Evolutionary conservation across 2,329 filamentous ascomycete genomes (phyloP), one percentile per base, ranked within the genome.

Genomic region (Lecanicillium sp.): DNA sequence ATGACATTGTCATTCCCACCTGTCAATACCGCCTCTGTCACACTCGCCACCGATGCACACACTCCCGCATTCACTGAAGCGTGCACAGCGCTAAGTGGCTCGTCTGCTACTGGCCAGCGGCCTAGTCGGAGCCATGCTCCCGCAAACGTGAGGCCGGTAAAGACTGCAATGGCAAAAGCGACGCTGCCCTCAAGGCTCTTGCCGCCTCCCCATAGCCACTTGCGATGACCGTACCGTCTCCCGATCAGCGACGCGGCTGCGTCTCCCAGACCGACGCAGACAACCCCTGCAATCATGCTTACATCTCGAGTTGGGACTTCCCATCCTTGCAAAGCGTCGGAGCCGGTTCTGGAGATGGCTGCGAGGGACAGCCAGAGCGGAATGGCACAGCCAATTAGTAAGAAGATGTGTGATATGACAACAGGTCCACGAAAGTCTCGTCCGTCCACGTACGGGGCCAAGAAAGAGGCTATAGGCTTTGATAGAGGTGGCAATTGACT

Each of bases 1-100:
- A 96, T 82, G 14, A 98, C 92, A 68, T 98, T 98, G 69, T 98
- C 92, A 60, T 98, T 98, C 20, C 90, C 92, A 3, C 92, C 92
- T 12, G 92, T 96, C 46, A 98, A 65, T 33, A 95, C 90, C 18
- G 92, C 89, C 65, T 98, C 92, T 37, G 92, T 94, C 49, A 95
- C 70, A 60, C 89, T 95, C 19, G 89, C 86, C 42, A 88, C 76
- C 30, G 73, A 72, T 6, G 85, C 88, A 47, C 88, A 94, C 34
- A 85, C 54, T 4, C 70, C 66, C 9, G 83, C 78, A 54, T 90
- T 92, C 4, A 79, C 78, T 48, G 80, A 67, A 29, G 53, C 49
- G 6, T 33, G 43, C 18, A 56, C 9, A 14, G 50, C 3, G 22
- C 50, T 46, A 6, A 41, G 37, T 1, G 80, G 78, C 56, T 51